Percentiles rank a stretch among this genome's conserved stretches.
phyloP scores from a whole-genome alignment of 306 rosid species.

The Amphicarpaea edgeworthii region DNA sequence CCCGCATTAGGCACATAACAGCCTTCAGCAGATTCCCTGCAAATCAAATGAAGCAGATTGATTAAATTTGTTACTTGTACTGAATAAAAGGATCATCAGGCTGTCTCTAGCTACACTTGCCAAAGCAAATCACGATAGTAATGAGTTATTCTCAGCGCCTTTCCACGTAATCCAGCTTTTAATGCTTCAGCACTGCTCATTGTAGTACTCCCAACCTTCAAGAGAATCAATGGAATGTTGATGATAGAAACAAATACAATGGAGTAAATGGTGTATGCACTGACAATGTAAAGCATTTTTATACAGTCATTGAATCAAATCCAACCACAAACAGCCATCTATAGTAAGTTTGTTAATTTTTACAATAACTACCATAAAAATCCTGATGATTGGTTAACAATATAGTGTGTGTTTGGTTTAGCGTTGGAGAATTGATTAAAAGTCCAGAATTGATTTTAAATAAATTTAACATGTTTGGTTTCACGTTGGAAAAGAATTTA shows the following conservation, averaged over 20 bases:
- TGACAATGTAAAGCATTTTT: neutral
- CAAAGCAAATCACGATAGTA: constrained; percentile 84
- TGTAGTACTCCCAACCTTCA: constrained; percentile 90
- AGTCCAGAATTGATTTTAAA: no score
- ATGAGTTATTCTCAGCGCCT: constrained; percentile 88
- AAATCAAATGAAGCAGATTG: constrained; percentile 40
- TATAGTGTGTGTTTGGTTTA: no score
- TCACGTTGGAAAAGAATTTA: no score
- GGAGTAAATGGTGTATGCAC: neutral
- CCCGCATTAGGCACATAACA: constrained; percentile 88
- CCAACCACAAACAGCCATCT: neutral
- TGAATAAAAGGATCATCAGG: constrained; percentile 26
- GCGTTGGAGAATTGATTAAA: no score
- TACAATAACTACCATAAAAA: neutral
- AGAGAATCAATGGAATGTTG: neutral
- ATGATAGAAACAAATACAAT: neutral
- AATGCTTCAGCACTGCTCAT: constrained; percentile 85
- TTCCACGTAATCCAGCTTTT: constrained; percentile 89
- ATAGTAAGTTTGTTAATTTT: neutral
- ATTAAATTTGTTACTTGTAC: neutral
- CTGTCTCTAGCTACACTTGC: constrained; percentile 58
- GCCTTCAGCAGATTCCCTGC: constrained; percentile 85
- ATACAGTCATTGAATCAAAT: neutral
- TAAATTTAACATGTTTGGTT: no score
- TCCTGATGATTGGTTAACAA: neutral